A percentile compares a stretch with the other conserved stretches of the same genome.
phyloP scores from a whole-genome alignment of 2,329 filamentous ascomycete species.

The Trichoderma breve region DNA sequence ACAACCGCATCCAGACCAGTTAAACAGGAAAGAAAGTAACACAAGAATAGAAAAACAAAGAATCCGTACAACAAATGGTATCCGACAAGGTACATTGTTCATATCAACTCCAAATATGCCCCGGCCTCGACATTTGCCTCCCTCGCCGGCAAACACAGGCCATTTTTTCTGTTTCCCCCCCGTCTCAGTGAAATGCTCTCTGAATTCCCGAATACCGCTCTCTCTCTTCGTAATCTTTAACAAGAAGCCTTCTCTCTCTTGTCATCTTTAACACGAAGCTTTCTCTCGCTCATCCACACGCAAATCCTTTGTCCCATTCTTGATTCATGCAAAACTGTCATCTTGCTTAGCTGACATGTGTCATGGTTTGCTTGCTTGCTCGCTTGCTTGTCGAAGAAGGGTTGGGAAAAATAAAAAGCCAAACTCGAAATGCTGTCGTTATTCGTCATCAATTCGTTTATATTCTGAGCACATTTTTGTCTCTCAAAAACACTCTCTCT shows the following conservation, averaged over 20 bases:
- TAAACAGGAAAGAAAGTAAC: neutral
- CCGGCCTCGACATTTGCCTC: neutral
- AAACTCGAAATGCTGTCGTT: slow-evolving; percentile 8
- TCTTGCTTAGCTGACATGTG: neutral
- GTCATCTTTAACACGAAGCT: no score
- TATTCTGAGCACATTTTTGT: neutral
- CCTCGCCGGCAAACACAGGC: neutral
- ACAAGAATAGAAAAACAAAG: neutral
- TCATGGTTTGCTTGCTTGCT: neutral
- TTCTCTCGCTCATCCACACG: neutral
- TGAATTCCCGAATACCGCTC: slow-evolving; percentile 8
- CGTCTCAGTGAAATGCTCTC: slow-evolving; percentile 23
- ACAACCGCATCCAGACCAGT: neutral
- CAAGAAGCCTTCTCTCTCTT: no score
- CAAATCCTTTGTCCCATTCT: neutral
- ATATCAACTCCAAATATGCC: slow-evolving; percentile 18
- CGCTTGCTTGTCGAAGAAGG: slow-evolving; percentile 15
- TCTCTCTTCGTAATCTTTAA: neutral
- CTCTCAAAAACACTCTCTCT: neutral
- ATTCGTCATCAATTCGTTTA: neutral
- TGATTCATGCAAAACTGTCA: neutral
- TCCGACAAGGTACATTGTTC: slow-evolving; percentile 26
- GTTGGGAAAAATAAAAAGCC: neutral
- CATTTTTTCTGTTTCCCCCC: neutral
- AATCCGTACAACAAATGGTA: slow-evolving; percentile 29